Conservation (phyloP, 768 basidiomycete species). For the Kwoniella dejecticola region DNA sequence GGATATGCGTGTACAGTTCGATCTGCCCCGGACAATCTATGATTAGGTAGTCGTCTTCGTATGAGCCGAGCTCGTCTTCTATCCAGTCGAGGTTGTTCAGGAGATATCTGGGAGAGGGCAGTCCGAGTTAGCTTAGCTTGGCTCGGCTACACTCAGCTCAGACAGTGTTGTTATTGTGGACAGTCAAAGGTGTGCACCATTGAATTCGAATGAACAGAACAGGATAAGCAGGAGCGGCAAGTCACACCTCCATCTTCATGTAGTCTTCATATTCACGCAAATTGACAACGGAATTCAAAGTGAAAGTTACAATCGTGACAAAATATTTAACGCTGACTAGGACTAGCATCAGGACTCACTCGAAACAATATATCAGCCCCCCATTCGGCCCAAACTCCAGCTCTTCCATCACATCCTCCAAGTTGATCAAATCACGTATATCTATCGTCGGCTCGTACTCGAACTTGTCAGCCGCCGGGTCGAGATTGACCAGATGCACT, state of each 20-base stretch:
- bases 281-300: no score
- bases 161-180: no score
- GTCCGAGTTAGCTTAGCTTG: not conserved
- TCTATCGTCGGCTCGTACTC: constrained; percentile 91
- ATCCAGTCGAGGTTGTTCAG: constrained; percentile 98
- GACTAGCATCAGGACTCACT: no score
- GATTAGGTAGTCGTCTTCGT: constrained; percentile 84
- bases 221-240: no score
- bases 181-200: no score
- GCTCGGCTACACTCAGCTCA: no score
- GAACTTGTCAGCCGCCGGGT: constrained; percentile 91
- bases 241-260: no score
- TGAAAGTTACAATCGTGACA: no score
- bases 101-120: constrained; percentile 69
- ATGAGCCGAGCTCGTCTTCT: constrained; percentile 91
- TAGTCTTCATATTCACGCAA: no score
- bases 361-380: constrained; percentile 96
- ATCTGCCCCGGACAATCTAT: constrained; percentile 68
- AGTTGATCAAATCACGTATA: constrained; percentile 85
- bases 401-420: constrained; percentile 96
- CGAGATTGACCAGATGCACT: constrained; percentile 93
- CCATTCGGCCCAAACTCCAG: constrained; percentile 95
- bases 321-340: no score
- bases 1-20: constrained; percentile 97
- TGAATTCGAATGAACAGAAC: no score